phyloP scores from a whole-genome alignment of 306 rosid species.

The Begonia masoniana region DNA sequence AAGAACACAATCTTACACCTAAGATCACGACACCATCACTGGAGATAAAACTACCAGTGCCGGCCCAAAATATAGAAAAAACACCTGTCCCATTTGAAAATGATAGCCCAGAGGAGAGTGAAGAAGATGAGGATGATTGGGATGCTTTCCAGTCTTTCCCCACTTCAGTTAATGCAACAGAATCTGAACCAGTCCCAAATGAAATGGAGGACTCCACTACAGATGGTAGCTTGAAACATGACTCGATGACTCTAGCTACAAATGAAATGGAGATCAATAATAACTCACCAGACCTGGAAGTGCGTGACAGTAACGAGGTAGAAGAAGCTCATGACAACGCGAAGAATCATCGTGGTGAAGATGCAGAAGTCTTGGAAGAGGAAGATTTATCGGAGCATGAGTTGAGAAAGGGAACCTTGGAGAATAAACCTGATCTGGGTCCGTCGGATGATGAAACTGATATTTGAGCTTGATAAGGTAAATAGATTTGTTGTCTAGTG shows the following conservation, averaged over 20 bases:
- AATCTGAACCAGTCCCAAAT: slow-evolving; percentile 2
- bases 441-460: slow-evolving; percentile 10
- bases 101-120: slow-evolving; percentile 5
- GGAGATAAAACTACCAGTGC: slow-evolving; percentile 55
- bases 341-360: slow-evolving; percentile 15
- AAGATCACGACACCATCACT: slow-evolving; percentile 38
- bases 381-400: neutral
- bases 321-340: slow-evolving; percentile 14
- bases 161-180: slow-evolving; percentile 31
- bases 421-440: slow-evolving; percentile 6
- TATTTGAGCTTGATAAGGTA: too few relatives aligned
- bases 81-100: slow-evolving; percentile 15
- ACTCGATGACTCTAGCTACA: neutral
- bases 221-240: neutral
- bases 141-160: slow-evolving; percentile 90
- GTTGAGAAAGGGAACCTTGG: slow-evolving; percentile 10
- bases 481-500: too few relatives aligned
- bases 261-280: slow-evolving; percentile 1
- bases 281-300: neutral
- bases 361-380: slow-evolving; percentile 7
- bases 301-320: neutral
- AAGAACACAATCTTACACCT: slow-evolving; percentile 35
- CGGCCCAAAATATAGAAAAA: slow-evolving; percentile 31
- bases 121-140: slow-evolving; percentile 76
- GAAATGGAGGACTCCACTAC: slow-evolving; percentile 17